Conservation (phyloP, 768 basidiomycete genomes). For the Leccinum rimulosum region DNA sequence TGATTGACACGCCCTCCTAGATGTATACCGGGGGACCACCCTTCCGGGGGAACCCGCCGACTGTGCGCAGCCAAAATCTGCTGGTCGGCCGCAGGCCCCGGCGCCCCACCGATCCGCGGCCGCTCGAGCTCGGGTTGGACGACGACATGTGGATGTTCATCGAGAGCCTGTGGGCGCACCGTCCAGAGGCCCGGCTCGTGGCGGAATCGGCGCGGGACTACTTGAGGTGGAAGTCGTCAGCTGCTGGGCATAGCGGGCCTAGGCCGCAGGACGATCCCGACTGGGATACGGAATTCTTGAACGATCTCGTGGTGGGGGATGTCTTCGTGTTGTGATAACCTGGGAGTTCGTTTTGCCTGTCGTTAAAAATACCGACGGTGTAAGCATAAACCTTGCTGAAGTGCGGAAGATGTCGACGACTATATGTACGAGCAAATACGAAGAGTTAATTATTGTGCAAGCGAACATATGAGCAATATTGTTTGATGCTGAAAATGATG, state of each 20-base stretch:
- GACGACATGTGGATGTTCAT: conserved; percentile 33
- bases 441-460: too few species aligned
- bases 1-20: conserved; percentile 13
- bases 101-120: conserved; percentile 15
- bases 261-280: conserved; percentile 17
- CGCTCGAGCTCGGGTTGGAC: conserved; percentile 24
- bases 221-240: conserved; percentile 18
- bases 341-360: not conserved
- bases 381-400: not conserved
- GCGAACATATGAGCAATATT: too few species aligned
- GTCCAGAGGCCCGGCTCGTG: conserved; percentile 27
- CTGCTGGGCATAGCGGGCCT: not conserved
- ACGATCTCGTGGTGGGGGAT: conserved; percentile 2
- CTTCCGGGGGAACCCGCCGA: conserved; percentile 19
- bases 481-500: too few species aligned
- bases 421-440: too few species aligned
- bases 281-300: conserved; percentile 27
- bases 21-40: conserved; percentile 29
- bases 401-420: not conserved
- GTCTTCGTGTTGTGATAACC: conserved; percentile 15
- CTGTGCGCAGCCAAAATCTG: conserved; percentile 15
- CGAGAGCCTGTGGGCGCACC: conserved; percentile 26
- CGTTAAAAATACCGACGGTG: not conserved
- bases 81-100: conserved; percentile 14
- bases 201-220: conserved; percentile 23